Evolutionary conservation across 768 basidiomycete species (phyloP), one percentile per base, ranked within the genome.

Genomic region (Lactarius evosmus): DNA sequence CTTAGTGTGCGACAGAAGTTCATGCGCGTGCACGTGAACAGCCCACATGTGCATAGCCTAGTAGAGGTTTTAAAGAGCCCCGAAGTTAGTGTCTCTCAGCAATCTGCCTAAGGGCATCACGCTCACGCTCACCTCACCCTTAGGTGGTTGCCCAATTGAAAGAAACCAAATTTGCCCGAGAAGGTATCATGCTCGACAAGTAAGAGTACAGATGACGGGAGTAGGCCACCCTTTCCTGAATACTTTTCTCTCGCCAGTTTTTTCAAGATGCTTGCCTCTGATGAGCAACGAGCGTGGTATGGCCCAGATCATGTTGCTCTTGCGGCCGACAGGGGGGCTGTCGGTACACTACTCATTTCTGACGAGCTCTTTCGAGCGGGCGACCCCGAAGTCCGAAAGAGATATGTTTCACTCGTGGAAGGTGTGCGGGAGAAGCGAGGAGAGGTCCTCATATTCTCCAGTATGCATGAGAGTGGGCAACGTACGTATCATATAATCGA

Each of bases 391-490:
- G 82, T 83, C 56, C 80, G 97, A 55, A 96, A 89, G 73, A 85
- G 82, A 72, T 98, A 91, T 69, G 95, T 99, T 34, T 78, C 76
- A 52, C 79, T 98, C 38, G 94, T 96, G 0, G 96, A 99, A 74
- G 85, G 84, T 38, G 94, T 98, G 17, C 86, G 89, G 69, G 82
- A 85, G 52, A 92, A 90, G 67, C 93, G 95, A 29, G 96, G 87
- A 29, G 95, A 98, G 72, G 95, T 95, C 6, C 80, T 98, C 22
- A 95, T 98, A 67, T 99, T 98, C 75, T 98, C 96, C 4, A 98
- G 95, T 71, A 98, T 99, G 97, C 97, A 99, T 72, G 97, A 99
- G 76, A 93, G 92, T 25, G 97, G 97, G 16, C 95, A 98, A 81
- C 95, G 95, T 96, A 72, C 71, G 91, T 78, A 36, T 36, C n/a